These are phyloP conservation scores for Mollisiaceae sp. DNA, from an alignment of 2,329 filamentous ascomycete species.

Conservation along the genomic window DNA sequence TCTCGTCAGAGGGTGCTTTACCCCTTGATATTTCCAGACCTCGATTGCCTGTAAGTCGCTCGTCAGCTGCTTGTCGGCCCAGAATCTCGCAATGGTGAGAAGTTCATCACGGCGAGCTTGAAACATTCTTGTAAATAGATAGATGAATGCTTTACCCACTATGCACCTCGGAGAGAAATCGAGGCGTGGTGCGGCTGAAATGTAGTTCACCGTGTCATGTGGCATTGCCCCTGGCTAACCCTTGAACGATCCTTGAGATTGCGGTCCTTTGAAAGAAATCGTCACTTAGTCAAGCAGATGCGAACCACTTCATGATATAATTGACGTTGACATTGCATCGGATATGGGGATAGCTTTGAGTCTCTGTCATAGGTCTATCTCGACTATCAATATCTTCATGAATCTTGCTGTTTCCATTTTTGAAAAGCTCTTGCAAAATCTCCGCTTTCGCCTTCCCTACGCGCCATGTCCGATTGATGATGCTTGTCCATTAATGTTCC, in stretches of 20 bases:
- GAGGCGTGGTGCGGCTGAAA: not conserved
- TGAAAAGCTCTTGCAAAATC: not conserved
- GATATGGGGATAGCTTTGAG: too few species aligned
- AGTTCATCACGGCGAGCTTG: not conserved
- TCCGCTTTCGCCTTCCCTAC: not conserved
- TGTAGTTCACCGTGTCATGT: not conserved
- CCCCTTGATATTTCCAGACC: constrained; percentile 11
- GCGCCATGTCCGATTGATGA: not conserved
- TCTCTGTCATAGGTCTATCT: not conserved
- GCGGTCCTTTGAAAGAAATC: too few species aligned
- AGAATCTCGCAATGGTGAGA: not conserved
- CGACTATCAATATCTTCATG: not conserved
- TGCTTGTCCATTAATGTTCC: not conserved
- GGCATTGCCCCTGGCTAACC: not conserved
- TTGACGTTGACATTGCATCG: not conserved
- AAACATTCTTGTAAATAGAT: not conserved
- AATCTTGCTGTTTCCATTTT: not conserved
- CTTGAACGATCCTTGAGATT: too few species aligned
- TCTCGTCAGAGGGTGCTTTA: not conserved
- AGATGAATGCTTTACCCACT: not conserved
- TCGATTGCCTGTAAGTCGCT: not conserved
- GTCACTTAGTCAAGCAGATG: too few species aligned
- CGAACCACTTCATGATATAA: not conserved
- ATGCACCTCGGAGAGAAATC: not conserved
- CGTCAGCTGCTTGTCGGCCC: not conserved